phyloP scores from a whole-genome alignment of 1,139 yeast species.

The Oligophagozyma castellii region DNA sequence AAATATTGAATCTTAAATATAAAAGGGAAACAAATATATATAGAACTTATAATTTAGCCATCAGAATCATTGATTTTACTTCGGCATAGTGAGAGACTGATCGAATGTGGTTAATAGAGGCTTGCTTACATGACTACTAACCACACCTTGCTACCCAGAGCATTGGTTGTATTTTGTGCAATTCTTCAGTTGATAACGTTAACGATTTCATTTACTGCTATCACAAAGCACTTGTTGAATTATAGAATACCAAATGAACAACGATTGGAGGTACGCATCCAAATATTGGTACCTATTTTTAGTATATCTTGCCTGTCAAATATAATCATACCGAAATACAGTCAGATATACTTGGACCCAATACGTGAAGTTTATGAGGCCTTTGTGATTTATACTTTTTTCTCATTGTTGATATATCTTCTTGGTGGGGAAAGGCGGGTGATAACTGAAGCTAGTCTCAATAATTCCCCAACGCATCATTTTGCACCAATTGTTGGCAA shows the following conservation, averaged over 20 bases:
- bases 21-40: too few species aligned
- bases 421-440: constrained; percentile 88
- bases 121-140: constrained; percentile 4
- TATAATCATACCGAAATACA: constrained; percentile 31
- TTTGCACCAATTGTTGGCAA: constrained; percentile 42
- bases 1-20: too few species aligned
- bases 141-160: constrained; percentile 1
- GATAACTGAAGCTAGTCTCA: constrained; percentile 53
- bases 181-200: constrained; percentile 3
- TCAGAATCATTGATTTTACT: too few species aligned
- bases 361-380: constrained; percentile 87
- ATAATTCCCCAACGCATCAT: constrained; percentile 59
- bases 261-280: constrained; percentile 70
- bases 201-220: constrained; percentile 32
- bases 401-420: constrained; percentile 65
- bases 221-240: constrained; percentile 43
- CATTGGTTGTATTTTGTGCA: constrained; percentile 1
- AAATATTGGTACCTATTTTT: constrained; percentile 42
- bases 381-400: constrained; percentile 87
- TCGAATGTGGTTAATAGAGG: too few species aligned
- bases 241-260: constrained; percentile 87
- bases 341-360: constrained; percentile 45
- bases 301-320: constrained; percentile 44
- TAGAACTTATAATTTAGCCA: too few species aligned
- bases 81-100: too few species aligned